phyloP scores from a whole-genome alignment of 1,284 basidiomycete species.

The Golubevia pallescens region DNA sequence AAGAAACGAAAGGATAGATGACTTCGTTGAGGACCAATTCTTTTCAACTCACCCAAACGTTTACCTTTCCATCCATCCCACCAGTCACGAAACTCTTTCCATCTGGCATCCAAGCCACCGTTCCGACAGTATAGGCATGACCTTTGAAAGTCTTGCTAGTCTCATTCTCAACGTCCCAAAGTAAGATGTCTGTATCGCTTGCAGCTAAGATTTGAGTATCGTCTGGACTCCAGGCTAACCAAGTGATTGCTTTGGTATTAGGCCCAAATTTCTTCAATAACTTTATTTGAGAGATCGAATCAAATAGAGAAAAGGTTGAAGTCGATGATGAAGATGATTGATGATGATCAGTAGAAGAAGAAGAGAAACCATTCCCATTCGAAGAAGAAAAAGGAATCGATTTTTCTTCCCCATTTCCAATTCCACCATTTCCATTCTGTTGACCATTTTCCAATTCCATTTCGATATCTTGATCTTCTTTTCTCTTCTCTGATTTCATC shows the following conservation, averaged over 20 bases:
- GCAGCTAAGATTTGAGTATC: slow-evolving; percentile 65
- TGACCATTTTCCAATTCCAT: too few relatives aligned
- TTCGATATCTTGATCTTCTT: too few relatives aligned
- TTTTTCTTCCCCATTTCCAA: slow-evolving; percentile 23
- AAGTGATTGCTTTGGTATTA: slow-evolving; percentile 72
- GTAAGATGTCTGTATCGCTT: too few relatives aligned
- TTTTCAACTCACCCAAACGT: slow-evolving; percentile 83
- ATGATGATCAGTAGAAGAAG: too few relatives aligned
- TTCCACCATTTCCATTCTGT: too few relatives aligned
- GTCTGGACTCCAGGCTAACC: slow-evolving; percentile 91
- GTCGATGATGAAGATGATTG: too few relatives aligned
- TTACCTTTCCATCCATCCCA: slow-evolving; percentile 84
- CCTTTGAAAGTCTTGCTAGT: too few relatives aligned
- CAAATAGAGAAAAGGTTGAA: too few relatives aligned
- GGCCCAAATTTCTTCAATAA: slow-evolving; percentile 28
- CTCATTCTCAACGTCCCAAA: too few relatives aligned
- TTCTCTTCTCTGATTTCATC: too few relatives aligned
- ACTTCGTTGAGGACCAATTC: too few relatives aligned
- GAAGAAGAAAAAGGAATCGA: slow-evolving; percentile 17
- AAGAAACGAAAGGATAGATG: background rate
- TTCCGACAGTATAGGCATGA: slow-evolving; percentile 84
- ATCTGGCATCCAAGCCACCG: slow-evolving; percentile 86
- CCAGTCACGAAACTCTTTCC: slow-evolving; percentile 88
- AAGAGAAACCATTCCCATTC: too few relatives aligned
- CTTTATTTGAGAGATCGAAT: slow-evolving; percentile 5